Evolutionary conservation across 2,329 filamentous ascomycete species (phyloP).

Genomic region (Metarhizium robertsii): DNA sequence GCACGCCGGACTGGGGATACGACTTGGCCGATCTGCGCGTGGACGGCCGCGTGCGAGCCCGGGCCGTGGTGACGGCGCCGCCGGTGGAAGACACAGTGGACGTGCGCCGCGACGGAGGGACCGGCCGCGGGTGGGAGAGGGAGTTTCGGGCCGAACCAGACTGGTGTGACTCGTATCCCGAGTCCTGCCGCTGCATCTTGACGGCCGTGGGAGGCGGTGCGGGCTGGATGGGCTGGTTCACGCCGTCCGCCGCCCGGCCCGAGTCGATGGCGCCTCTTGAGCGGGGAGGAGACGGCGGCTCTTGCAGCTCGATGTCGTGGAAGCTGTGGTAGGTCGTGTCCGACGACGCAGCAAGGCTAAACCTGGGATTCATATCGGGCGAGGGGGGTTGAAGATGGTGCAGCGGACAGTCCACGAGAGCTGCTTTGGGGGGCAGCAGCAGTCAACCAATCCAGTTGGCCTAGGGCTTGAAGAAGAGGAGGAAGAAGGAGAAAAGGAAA

Average conservation of each 20-base stretch:
- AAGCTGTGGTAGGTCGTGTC: constrained; percentile 47
- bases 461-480: background rate
- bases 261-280: constrained; percentile 2
- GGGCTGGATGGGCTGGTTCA: constrained; percentile 7
- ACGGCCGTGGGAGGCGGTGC: constrained; percentile 20
- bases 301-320: constrained; percentile 37
- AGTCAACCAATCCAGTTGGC: background rate
- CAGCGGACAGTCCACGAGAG: background rate
- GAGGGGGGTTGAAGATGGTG: background rate
- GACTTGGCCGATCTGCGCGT: constrained; percentile 32
- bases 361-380: constrained; percentile 5
- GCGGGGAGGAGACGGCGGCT: constrained; percentile 19
- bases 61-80: constrained; percentile 13
- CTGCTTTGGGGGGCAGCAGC: background rate
- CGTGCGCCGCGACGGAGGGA: constrained; percentile 12
- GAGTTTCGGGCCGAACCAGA: constrained; percentile 26
- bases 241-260: constrained; percentile 8
- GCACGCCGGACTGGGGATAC: constrained; percentile 18
- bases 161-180: constrained; percentile 46
- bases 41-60: constrained; percentile 29
- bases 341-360: constrained; percentile 35
- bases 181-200: constrained; percentile 47
- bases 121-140: constrained; percentile 19
- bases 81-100: constrained; percentile 8
- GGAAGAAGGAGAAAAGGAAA: background rate